Evolutionary conservation across 805 yeast species (phyloP).

Genomic region (Clavispora fructus): DNA sequence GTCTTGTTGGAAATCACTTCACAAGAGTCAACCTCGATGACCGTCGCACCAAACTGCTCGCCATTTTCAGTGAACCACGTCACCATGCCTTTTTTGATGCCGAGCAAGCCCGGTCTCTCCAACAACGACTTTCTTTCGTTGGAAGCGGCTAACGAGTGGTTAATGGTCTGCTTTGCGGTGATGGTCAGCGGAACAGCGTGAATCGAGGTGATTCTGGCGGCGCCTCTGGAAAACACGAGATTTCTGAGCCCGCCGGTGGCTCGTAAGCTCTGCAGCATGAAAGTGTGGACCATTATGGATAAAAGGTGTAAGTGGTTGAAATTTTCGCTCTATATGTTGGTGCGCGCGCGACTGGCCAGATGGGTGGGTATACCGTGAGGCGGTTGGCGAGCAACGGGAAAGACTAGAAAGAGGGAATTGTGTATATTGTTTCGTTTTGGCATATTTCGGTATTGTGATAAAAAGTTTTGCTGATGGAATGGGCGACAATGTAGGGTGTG

Average conservation of each 20-base stretch:
- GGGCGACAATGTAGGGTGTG: no score
- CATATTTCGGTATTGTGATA: no score
- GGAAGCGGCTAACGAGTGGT: conserved; percentile 64
- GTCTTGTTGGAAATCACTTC: conserved; percentile 80
- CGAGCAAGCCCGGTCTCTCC: conserved; percentile 77
- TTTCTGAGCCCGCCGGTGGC: neutral
- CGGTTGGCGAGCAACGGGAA: neutral
- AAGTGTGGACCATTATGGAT: neutral
- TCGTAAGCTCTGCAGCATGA: neutral
- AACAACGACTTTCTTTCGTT: conserved; percentile 70
- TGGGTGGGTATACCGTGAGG: neutral
- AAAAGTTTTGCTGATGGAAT: no score
- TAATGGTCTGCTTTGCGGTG: conserved; percentile 46
- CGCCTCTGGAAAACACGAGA: conserved; percentile 19
- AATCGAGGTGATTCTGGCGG: conserved; percentile 45
- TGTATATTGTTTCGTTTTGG: neutral
- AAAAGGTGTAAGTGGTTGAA: neutral
- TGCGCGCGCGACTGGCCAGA: conserved; percentile 4
- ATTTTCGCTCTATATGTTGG: neutral
- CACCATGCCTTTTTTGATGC: conserved; percentile 86
- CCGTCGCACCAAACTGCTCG: conserved; percentile 72
- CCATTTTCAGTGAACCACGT: conserved; percentile 75
- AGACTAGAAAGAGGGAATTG: neutral
- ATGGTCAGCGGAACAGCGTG: conserved; percentile 45
- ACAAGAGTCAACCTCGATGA: conserved; percentile 78